Base-by-base conservation (phyloP, 768 basidiomycete genomes). In the Russula griseocarnosa region DNA sequence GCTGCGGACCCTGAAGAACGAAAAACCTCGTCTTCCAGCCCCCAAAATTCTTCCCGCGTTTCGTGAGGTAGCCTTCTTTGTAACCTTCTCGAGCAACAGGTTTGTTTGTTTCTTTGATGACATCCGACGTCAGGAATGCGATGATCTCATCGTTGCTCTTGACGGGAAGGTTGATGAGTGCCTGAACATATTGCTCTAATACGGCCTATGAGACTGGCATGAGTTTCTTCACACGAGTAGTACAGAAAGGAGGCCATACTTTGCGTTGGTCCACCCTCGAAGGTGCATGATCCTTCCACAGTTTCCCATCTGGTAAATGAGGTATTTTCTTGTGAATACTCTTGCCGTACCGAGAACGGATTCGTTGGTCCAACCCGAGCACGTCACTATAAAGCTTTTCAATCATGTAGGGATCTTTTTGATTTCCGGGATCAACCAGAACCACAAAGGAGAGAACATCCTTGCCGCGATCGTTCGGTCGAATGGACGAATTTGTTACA, bases 11-110 rank as follows among this genome's bases (percentile, higher is more conserved):
- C 74, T 92, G 88, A 28, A 98, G 79, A 9, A 98, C 93, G 70
- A 98, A 98, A 75, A 87, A 99, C 49, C 97, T 82, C 28, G 93
- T 93, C 73, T 96, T 95, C 96, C 93, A 95, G 2, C 96, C 94
- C 51, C 97, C 97, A 76, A 98, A 98, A 71, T 93, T 97, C 79
- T 98, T 94, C 24, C 95, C 95, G 62, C 94, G 83, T 77, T 98
- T 98, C 22, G 96, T 98, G 40, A 97, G 78, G 73, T 96, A 96
- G 18, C 95, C 96, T 74, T 96, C 92, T 75, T 96, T 97, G 77
- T 94, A 86, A 30, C 90, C 90, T 2, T 81, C 81, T 71, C 90
- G 88, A 78, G 84, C 83, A 22, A 90, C 90, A 2, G 90, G 88
- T 66, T 86, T 85, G 73, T 83, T 84, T 51, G 86, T 78, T 67